phyloP scores from a whole-genome alignment of 73 alveolate genomes.

The Uronychia setigera region DNA sequence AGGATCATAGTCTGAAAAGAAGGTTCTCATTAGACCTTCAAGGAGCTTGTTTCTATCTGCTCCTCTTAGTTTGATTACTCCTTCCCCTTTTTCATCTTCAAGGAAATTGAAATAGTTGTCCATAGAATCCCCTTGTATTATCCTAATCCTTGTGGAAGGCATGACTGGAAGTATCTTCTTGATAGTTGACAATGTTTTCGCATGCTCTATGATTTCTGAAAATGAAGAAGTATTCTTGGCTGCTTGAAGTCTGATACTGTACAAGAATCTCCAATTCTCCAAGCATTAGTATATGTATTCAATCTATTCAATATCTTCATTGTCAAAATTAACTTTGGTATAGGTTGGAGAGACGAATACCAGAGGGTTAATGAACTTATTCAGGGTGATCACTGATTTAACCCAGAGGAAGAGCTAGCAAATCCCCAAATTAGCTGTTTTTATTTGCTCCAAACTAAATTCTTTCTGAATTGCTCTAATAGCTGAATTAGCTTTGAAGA shows the following conservation, averaged over 20 bases:
- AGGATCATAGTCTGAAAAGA: not conserved
- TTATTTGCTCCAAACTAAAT: conserved; percentile 50
- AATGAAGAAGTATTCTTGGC: conserved; percentile 20
- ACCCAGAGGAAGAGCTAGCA: conserved; percentile 79
- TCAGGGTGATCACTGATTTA: conserved; percentile 58
- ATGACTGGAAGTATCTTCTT: not conserved
- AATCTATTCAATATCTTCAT: conserved; percentile 66
- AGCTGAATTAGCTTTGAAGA: conserved; percentile 53
- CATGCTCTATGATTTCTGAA: conserved; percentile 15
- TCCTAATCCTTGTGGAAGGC: not conserved
- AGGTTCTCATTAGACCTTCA: not conserved
- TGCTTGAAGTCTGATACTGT: conserved; percentile 25
- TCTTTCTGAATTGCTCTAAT: conserved; percentile 44
- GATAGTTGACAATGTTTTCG: not conserved
- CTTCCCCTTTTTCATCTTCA: not conserved
- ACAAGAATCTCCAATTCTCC: conserved; percentile 68
- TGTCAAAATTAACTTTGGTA: conserved; percentile 57
- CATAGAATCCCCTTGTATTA: not conserved
- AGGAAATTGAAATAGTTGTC: not conserved
- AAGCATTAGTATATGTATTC: conserved; percentile 67
- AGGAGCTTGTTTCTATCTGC: not conserved
- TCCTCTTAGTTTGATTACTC: too few relatives aligned
- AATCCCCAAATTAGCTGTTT: conserved; percentile 67
- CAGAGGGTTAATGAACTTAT: conserved; percentile 72
- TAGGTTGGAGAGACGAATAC: conserved; percentile 70